A percentile compares a stretch with the other conserved stretches of the same genome.
Evolutionary conservation across 192 early-diverging fungal species (phyloP).

Genomic region (Obelidium mucronatum): DNA sequence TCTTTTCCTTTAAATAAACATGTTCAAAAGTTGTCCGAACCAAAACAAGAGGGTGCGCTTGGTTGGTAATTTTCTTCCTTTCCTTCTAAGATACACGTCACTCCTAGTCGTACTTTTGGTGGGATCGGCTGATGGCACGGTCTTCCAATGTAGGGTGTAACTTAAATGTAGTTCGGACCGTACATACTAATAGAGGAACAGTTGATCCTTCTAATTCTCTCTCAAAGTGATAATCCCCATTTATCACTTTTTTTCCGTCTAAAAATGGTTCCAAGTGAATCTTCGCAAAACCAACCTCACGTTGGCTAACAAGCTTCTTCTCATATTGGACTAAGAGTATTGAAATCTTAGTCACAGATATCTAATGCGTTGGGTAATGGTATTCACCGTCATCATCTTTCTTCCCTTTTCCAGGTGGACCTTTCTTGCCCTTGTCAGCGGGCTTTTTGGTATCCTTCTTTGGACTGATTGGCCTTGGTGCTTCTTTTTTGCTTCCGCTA

Average conservation of each 20-base stretch:
- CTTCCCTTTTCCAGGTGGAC: not conserved
- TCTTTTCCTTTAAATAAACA: too few relatives aligned
- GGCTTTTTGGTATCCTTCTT: slow-evolving; percentile 6
- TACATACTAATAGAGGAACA: not conserved
- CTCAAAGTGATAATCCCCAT: slow-evolving; percentile 23
- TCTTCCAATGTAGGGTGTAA: slow-evolving; percentile 6
- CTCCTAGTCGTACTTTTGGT: too few relatives aligned
- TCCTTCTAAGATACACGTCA: too few relatives aligned
- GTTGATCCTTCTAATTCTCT: not conserved
- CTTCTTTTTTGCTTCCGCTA: not conserved
- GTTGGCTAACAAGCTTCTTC: slow-evolving; percentile 9
- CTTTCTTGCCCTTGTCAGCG: slow-evolving; percentile 13
- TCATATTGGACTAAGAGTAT: slow-evolving; percentile 12
- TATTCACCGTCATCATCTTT: slow-evolving; percentile 31
- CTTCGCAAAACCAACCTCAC: not conserved
- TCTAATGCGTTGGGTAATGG: not conserved
- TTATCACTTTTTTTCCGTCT: slow-evolving; percentile 20
- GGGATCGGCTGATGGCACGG: not conserved
- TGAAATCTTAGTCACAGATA: not conserved
- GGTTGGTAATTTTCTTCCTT: too few relatives aligned
- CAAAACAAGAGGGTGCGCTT: too few relatives aligned
- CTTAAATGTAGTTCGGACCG: not conserved
- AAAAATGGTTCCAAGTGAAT: slow-evolving; percentile 14
- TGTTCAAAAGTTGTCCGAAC: too few relatives aligned
- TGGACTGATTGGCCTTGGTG: slow-evolving; percentile 1